phyloP scores from a whole-genome alignment of 495 filamentous ascomycete genomes.

The Daldinia grandis region DNA sequence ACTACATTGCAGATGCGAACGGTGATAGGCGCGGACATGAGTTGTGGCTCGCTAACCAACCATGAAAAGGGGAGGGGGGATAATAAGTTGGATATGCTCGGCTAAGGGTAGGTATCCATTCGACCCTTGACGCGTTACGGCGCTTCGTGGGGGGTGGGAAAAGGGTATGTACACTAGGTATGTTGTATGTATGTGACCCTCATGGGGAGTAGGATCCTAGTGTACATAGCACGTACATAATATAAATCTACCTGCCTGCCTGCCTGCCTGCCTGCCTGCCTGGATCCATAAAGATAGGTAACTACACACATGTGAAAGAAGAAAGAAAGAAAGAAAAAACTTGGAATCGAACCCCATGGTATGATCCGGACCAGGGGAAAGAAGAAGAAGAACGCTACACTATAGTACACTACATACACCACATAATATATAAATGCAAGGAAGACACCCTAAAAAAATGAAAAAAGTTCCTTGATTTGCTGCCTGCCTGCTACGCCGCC shows the following conservation, averaged over 20 bases:
- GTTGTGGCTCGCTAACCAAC: background rate
- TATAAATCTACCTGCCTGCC: no score
- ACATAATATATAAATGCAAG: conserved; percentile 2
- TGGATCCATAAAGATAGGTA: background rate
- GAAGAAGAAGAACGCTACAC: no score
- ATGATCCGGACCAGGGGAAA: background rate
- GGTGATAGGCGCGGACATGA: background rate
- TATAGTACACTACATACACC: no score
- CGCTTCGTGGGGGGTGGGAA: background rate
- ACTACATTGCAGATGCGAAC: background rate
- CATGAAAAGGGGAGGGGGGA: background rate
- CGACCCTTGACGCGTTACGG: background rate
- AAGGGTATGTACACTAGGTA: background rate
- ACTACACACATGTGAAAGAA: background rate
- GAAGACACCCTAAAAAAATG: conserved; percentile 10
- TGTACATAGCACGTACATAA: background rate
- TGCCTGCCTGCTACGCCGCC: conserved; percentile 1
- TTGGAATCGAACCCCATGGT: background rate
- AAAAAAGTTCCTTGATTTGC: conserved; percentile 23
- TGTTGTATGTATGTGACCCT: conserved; percentile 5
- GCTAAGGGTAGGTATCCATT: background rate
- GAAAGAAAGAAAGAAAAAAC: background rate
- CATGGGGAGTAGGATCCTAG: conserved; percentile 4
- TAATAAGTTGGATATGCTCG: background rate
- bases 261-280: no score